Evolutionary conservation across 371 early-diverging fungal species (phyloP), one percentile per base, ranked within the genome.

Genomic region (Rhizopus sp.): DNA sequence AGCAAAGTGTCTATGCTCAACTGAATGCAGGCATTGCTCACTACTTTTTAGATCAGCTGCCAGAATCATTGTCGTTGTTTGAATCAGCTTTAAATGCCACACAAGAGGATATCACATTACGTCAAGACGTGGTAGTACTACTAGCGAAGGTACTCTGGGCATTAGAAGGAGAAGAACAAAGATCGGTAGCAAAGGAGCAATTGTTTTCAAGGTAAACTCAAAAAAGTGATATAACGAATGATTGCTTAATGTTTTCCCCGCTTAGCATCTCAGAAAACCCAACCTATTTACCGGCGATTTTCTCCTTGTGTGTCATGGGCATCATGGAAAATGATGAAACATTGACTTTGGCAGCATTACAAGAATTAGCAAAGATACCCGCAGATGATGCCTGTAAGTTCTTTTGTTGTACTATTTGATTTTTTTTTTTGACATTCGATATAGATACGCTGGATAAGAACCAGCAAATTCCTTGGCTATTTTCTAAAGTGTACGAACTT

Each of bases 141-240:
- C 59, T 97, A 53, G 85, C 88, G 44, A 92, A 94, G 68, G 94
- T 94, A 0, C 72, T 95, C 34, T 95, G 92, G 90, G 91, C 92
- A 1, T 70, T 95, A 33, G 95, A 91, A 35, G 84, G 88, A 4
- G 82, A 81, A 23, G 89, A 93, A 59, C 92, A 94, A 60, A 72
- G 88, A 23, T 70, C 72, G 3, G 80, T 93, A 13, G 93, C 94
- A 33, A 90, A 92, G 60, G 84, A 93, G 50, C 88, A 94, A 57
- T 68, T 96, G 51, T 80, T 93, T 56, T 65, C 76, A 13, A 77
- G 83, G 72, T 81, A 80, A 52, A 40, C 62, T 9, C 64, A 75
- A 62, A 76, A 70, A 49, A 50, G 58, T 8, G 12, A 51, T 9
- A 53, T 38, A 60, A 73, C 64, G 69, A 51, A 62, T 62, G 23